These are phyloP conservation scores for Calonectria naviculata DNA, from an alignment of 2,329 filamentous ascomycete genomes.

Conservation along the genomic window DNA sequence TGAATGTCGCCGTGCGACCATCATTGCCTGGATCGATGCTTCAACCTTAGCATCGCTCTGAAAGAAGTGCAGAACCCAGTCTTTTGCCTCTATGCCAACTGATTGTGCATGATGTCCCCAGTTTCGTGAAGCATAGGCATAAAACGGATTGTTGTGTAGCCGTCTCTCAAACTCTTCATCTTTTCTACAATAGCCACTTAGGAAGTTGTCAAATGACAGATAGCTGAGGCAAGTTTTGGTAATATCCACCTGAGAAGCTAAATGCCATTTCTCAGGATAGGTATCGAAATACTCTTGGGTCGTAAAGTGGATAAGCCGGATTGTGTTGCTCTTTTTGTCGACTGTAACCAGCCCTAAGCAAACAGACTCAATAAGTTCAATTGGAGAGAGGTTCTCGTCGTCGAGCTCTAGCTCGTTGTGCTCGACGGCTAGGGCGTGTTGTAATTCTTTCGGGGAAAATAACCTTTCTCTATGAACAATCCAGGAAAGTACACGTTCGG, in stretches of 20 bases:
- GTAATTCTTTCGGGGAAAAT: constrained; percentile 48
- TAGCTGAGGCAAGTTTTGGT: constrained; percentile 47
- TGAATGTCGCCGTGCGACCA: background rate
- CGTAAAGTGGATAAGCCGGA: constrained; percentile 58
- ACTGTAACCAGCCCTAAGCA: constrained; percentile 56
- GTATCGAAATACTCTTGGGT: constrained; percentile 56
- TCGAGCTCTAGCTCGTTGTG: constrained; percentile 41
- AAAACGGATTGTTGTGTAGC: constrained; percentile 2
- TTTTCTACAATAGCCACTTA: background rate
- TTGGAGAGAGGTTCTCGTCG: constrained; percentile 45
- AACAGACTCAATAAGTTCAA: constrained; percentile 46
- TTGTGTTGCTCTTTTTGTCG: constrained; percentile 49
- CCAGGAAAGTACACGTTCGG: constrained; percentile 53
- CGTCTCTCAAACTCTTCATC: background rate
- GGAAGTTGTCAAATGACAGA: constrained; percentile 46
- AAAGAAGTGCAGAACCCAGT: background rate
- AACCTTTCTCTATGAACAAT: constrained; percentile 49
- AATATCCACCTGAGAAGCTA: constrained; percentile 42
- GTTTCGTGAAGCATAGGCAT: constrained; percentile 17
- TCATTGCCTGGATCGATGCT: background rate
- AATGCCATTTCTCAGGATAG: constrained; percentile 43
- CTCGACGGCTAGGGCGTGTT: constrained; percentile 55
- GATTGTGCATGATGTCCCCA: constrained; percentile 24
- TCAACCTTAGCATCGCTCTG: background rate
- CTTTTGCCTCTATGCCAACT: background rate